phyloP scores from a whole-genome alignment of 176 grass and related monocot genomes.

The Urochloa ruziziensis region DNA sequence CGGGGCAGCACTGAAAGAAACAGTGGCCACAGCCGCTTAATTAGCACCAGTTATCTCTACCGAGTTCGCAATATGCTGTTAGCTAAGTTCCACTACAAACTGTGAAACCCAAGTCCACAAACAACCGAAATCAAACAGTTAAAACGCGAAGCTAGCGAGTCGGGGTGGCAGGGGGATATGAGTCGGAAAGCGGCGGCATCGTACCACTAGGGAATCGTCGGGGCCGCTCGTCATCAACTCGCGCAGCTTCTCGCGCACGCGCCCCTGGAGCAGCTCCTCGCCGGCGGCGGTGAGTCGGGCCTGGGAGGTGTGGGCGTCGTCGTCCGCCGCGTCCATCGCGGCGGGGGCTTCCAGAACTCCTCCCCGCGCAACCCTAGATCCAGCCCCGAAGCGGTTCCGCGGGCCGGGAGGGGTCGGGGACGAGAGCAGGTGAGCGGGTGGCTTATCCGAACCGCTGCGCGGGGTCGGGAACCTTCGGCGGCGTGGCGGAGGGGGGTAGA shows the following conservation, averaged over 20 bases:
- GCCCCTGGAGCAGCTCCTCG: conserved; percentile 33
- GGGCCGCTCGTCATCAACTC: conserved; percentile 27
- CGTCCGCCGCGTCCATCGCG: conserved; percentile 47
- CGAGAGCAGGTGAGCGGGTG: not conserved
- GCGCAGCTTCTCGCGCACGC: conserved; percentile 59
- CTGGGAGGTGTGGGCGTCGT: conserved; percentile 37
- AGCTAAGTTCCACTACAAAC: not conserved
- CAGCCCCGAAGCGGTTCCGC: conserved; percentile 27
- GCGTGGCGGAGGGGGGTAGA: not conserved
- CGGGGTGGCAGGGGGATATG: not conserved
- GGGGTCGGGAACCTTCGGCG: conserved; percentile 8
- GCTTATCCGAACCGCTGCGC: conserved; percentile 15
- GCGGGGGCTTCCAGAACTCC: conserved; percentile 25
- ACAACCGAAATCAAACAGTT: not conserved
- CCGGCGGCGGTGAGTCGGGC: conserved; percentile 41
- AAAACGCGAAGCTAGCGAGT: not conserved
- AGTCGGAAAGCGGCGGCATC: not conserved
- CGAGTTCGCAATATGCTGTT: not conserved
- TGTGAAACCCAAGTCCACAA: not conserved
- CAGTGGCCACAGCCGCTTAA: not conserved
- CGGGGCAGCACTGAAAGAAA: not conserved
- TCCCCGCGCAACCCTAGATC: conserved; percentile 64
- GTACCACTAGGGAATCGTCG: conserved; percentile 49
- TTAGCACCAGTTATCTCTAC: not conserved
- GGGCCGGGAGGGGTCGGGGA: not conserved